Base-by-base conservation (phyloP, 768 basidiomycete species). In the Hirschioporus abietinus region DNA sequence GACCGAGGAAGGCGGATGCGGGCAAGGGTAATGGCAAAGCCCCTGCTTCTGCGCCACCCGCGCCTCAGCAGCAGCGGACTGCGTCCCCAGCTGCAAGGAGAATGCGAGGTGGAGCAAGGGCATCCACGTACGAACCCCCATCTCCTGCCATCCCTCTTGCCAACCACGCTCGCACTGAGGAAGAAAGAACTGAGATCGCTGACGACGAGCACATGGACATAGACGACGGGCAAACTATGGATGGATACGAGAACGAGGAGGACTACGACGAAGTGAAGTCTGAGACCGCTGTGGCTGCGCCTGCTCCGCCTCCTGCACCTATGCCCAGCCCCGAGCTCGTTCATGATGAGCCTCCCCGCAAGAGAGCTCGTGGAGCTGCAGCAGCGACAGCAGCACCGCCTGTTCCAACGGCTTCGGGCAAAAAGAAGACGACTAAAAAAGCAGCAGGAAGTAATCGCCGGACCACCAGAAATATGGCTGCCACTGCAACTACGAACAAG, bases 381-480 rank as follows among this genome's bases (percentile, higher is more conserved):
- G 76, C 35, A 20, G 7, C 62, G 7, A 75, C 76, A 7, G 70
- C 72, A 9, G 76, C 76, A 7, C 72, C 77, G 10, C 65, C 68
- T 24, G 75, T 75, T 23, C 78, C 78, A 58, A 77, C 77, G 64
- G 72, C 71, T 20, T 20, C 42, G 12, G 42, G 42, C 15, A 52
- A 52, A 20, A 52, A 20, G 42, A 52, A 20, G 42, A 52, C 42
- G 12, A 52, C 12, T 3, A 52, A 83, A 80, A 30, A 58, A 70
- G 63, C 64, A 65, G 60, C 66, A 65, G 59, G n/a, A 57, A 59
- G 24, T 62, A 61, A 35, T 70, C 58, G 58, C 69, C 68, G n/a
- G 61, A 25, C 17, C 35, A 25, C 52, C 67, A 71, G 1, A 36
- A 30, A 30, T 30, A 30, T 30, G 30, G 30, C 30, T 30, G 30